Evolutionary conservation across 202 grass and related monocot species (phyloP), one percentile per base, ranked within the genome.

Genomic region (Elaeis oleifera): DNA sequence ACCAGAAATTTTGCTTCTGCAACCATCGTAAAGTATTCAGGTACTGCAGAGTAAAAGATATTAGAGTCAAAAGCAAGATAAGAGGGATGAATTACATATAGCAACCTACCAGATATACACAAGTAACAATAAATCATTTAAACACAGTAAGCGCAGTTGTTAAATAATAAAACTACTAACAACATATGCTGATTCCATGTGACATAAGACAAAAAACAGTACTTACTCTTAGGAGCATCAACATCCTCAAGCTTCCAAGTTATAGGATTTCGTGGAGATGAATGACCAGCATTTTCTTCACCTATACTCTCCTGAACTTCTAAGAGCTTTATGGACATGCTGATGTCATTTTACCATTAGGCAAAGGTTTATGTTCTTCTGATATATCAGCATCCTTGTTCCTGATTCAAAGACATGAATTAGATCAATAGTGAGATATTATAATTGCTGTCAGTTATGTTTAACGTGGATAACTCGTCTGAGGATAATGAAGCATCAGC

Each of bases 1-100:
- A 99, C 94, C 83, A 64, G 75, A 80, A 94, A 94, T 26, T 89
- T 94, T 31, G 85, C 75, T 73, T 94, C 88, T 6, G 60, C 61
- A 50, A 99, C 60, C 72, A 89, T 64, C 50, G 83, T 82, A 68
- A 81, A 99, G 61, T 69, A 71, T 32, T 89, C 85, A n/a, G 88
- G 63, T 65, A 99, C 95, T 99, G 80, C 20, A 56, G 63, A 65
- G 13, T 17, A 36, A 27, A 50, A 36, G 19, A 32, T 48, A 31
- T 7, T 60, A 51, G 25, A 51, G 16, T 48, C 18, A 56, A 13
- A 5, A 22, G 15, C 17, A 57, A 18, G 18, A 31, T 44, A 20
- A 27, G 20, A 52, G 44, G 14, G 16, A 53, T 32, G 16, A 63
- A 32, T 44, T 13, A 44, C 36, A 44, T 44, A 44, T 44, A 44